These are phyloP conservation scores for Phialophora chinensis DNA, from an alignment of 2,329 filamentous ascomycete genomes.

Conservation along the genomic window DNA sequence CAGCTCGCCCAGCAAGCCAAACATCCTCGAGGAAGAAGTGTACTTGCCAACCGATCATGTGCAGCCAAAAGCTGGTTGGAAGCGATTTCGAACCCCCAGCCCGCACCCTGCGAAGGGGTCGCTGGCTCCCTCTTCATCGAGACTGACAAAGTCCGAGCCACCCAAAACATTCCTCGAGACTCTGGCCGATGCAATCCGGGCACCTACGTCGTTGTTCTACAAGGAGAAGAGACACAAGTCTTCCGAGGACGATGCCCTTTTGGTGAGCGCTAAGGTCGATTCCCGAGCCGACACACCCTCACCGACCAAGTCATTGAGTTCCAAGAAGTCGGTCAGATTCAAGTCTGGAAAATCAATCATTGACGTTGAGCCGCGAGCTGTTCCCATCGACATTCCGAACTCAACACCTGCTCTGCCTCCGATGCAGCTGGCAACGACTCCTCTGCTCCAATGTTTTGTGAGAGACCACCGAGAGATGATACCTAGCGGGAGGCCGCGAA, in stretches of 20 bases:
- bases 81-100: constrained; percentile 24
- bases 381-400: constrained; percentile 36
- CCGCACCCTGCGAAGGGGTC: constrained; percentile 30
- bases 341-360: constrained; percentile 25
- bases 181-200: constrained; percentile 29
- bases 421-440: constrained; percentile 27
- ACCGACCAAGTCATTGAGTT: constrained; percentile 14
- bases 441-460: constrained; percentile 25
- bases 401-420: constrained; percentile 30
- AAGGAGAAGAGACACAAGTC: constrained; percentile 22
- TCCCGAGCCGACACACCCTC: background rate
- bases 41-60: constrained; percentile 22
- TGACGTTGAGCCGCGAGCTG: constrained; percentile 23
- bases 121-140: constrained; percentile 1
- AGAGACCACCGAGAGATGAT: constrained; percentile 23
- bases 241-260: background rate
- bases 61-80: constrained; percentile 10
- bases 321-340: constrained; percentile 35
- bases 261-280: background rate
- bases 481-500: constrained; percentile 29
- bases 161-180: constrained; percentile 31
- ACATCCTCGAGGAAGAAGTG: constrained; percentile 24
- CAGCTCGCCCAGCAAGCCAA: constrained; percentile 6
- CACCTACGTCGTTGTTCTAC: constrained; percentile 32
- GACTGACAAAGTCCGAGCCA: constrained; percentile 16